A percentile compares a stretch with the other conserved stretches of the same genome.
Evolutionary conservation across 2,329 filamentous ascomycete species (phyloP).

Genomic region (Nigrograna mackinnonii): DNA sequence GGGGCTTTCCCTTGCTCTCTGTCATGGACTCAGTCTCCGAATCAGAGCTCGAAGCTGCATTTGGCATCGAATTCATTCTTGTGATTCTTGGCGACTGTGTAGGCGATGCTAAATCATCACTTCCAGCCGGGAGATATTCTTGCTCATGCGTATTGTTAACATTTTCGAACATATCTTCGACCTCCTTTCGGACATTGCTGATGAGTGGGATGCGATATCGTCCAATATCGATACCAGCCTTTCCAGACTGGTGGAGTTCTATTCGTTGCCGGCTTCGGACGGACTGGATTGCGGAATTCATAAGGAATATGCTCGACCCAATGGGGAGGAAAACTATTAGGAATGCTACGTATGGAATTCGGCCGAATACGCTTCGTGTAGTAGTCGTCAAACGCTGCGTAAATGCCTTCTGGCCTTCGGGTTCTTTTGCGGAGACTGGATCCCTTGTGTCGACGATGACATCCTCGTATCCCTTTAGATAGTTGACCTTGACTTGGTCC

Average conservation of each 20-base stretch:
- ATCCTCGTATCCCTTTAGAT: conserved; percentile 71
- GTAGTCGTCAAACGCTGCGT: conserved; percentile 38
- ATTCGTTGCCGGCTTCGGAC: conserved; percentile 76
- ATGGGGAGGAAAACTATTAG: conserved; percentile 75
- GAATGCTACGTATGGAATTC: conserved; percentile 66
- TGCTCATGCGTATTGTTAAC: conserved; percentile 70
- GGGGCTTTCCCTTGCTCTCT: conserved; percentile 31
- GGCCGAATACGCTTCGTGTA: conserved; percentile 48
- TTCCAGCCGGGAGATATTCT: conserved; percentile 67
- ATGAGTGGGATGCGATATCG: conserved; percentile 74
- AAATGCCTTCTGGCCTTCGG: conserved; percentile 35
- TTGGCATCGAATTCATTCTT: not conserved
- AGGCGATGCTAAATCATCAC: conserved; percentile 44
- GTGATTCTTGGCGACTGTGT: conserved; percentile 10
- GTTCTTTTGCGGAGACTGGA: conserved; percentile 58
- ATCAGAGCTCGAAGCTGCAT: conserved; percentile 5
- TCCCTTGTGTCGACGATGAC: conserved; percentile 72
- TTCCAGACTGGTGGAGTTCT: conserved; percentile 71
- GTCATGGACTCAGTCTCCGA: conserved; percentile 31
- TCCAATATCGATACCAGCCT: conserved; percentile 67
- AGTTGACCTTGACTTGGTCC: conserved; percentile 71
- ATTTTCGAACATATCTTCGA: conserved; percentile 78
- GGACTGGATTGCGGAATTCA: conserved; percentile 78
- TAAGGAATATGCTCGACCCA: conserved; percentile 69
- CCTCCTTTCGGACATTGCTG: conserved; percentile 72